These are phyloP conservation scores for Gossypium laxum DNA, from an alignment of 441 rosid genomes.

Conservation along the genomic window DNA sequence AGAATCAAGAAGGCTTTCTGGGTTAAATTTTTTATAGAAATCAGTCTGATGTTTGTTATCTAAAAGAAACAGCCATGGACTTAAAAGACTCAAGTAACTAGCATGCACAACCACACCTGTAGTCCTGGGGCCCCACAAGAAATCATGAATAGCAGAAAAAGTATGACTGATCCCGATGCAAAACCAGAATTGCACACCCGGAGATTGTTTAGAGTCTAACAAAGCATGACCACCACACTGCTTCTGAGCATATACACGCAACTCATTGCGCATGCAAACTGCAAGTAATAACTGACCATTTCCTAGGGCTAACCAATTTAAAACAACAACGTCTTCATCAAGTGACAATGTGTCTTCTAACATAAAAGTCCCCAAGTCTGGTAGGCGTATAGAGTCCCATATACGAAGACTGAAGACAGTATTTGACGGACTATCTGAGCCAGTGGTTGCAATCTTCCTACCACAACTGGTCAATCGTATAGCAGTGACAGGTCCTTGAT, in stretches of 20 bases:
- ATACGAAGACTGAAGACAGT: slow-evolving; percentile 34
- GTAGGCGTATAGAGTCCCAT: slow-evolving; percentile 57
- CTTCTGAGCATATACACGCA: slow-evolving; percentile 62
- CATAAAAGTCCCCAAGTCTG: slow-evolving; percentile 55
- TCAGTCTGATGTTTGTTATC: slow-evolving; percentile 26
- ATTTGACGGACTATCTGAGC: slow-evolving; percentile 29
- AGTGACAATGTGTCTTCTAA: slow-evolving; percentile 55
- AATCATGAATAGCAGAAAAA: slow-evolving; percentile 41
- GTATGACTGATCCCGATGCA: slow-evolving; percentile 59
- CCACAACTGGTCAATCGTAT: slow-evolving; percentile 59
- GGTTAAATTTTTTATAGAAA: slow-evolving; percentile 17
- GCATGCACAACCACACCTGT: slow-evolving; percentile 52
- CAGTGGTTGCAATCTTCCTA: slow-evolving; percentile 58
- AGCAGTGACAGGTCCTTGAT: slow-evolving; percentile 48
- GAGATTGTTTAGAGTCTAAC: slow-evolving; percentile 28
- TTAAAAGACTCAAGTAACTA: slow-evolving; percentile 45
- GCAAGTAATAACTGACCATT: slow-evolving; percentile 68
- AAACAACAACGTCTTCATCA: slow-evolving; percentile 39
- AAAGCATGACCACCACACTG: slow-evolving; percentile 35
- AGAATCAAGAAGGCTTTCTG: slow-evolving; percentile 19
- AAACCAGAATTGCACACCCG: slow-evolving; percentile 42
- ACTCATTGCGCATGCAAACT: slow-evolving; percentile 59
- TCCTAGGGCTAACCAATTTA: slow-evolving; percentile 63
- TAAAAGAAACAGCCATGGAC: slow-evolving; percentile 50
- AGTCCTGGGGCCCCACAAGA: slow-evolving; percentile 62